These are phyloP conservation scores for Metschnikowia koreensis DNA, from an alignment of 805 yeast species.

Conservation along the genomic window DNA sequence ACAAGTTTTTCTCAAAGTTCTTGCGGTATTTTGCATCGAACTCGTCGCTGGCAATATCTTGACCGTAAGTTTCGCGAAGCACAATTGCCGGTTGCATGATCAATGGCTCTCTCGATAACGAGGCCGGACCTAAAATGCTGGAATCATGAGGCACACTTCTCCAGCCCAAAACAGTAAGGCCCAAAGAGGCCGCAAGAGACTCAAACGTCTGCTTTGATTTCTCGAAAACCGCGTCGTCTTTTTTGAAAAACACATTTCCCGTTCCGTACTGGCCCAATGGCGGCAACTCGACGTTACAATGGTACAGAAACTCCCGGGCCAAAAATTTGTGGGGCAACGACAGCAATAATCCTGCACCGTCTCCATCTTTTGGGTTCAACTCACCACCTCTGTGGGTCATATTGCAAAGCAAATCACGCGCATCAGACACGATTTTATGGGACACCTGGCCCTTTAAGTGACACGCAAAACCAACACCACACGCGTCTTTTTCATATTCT, in stretches of 20 bases:
- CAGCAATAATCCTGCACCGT: conserved; percentile 96
- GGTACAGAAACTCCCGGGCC: conserved; percentile 75
- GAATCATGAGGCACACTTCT: conserved; percentile 93
- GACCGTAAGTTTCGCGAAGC: conserved; percentile 36
- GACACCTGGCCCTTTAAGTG: conserved; percentile 84
- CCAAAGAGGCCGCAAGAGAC: conserved; percentile 71
- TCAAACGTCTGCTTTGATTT: conserved; percentile 78
- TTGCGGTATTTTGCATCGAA: conserved; percentile 56
- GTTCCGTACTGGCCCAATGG: conserved; percentile 85
- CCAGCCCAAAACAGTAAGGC: conserved; percentile 88
- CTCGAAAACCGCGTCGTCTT: conserved; percentile 67
- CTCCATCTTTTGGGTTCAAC: conserved; percentile 96
- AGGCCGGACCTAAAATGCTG: conserved; percentile 92
- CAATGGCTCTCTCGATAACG: conserved; percentile 87
- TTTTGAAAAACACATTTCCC: conserved; percentile 92
- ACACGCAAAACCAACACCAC: conserved; percentile 98
- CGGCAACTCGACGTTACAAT: conserved; percentile 68
- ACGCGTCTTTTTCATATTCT: conserved; percentile 90
- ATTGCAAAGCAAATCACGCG: conserved; percentile 81
- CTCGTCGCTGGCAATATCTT: conserved; percentile 46
- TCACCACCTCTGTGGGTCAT: conserved; percentile 99
- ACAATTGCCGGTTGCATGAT: conserved; percentile 93
- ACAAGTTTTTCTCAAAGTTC: conserved; percentile 78
- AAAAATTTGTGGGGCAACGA: conserved; percentile 89
- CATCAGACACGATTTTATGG: conserved; percentile 93